These are phyloP conservation scores for Somion occarium DNA, from an alignment of 1,284 basidiomycete genomes.

Conservation along the genomic window DNA sequence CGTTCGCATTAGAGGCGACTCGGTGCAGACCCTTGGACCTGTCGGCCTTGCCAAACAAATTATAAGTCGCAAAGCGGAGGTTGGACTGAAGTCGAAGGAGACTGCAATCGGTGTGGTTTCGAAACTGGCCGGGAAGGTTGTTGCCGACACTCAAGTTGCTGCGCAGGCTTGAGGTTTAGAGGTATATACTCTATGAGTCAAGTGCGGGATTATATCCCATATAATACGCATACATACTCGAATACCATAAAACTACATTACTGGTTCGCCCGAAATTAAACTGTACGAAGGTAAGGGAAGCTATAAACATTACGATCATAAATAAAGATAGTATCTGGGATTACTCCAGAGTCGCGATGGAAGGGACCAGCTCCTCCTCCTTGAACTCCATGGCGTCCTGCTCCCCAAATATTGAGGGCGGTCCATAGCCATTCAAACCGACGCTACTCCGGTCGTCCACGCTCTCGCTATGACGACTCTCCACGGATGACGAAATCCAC, in stretches of 20 bases:
- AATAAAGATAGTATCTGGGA: too few species aligned
- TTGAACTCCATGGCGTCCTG: neutral
- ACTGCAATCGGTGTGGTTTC: constrained; percentile 17
- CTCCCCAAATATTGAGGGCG: neutral
- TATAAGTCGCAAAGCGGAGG: constrained; percentile 7
- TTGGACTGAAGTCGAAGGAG: constrained; percentile 10
- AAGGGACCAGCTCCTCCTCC: constrained; percentile 1
- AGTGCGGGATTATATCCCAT: neutral
- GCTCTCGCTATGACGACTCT: neutral
- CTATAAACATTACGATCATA: neutral
- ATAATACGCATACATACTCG: constrained; percentile 15
- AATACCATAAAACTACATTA: constrained; percentile 11
- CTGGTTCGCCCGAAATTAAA: neutral
- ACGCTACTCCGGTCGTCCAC: neutral
- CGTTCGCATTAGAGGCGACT: constrained; percentile 7
- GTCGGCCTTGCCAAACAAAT: constrained; percentile 11
- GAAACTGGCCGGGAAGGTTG: neutral
- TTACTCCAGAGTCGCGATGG: constrained; percentile 6
- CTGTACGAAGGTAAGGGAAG: neutral
- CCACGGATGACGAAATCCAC: constrained; percentile 31
- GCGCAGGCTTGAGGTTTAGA: neutral
- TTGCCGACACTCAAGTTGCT: neutral
- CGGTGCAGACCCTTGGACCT: constrained; percentile 13
- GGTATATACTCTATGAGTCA: neutral
- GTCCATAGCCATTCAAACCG: neutral